A percentile compares a stretch with the other conserved stretches of the same genome.
Conservation (phyloP, 2,329 filamentous ascomycete genomes). For the Colletotrichum sp. region DNA sequence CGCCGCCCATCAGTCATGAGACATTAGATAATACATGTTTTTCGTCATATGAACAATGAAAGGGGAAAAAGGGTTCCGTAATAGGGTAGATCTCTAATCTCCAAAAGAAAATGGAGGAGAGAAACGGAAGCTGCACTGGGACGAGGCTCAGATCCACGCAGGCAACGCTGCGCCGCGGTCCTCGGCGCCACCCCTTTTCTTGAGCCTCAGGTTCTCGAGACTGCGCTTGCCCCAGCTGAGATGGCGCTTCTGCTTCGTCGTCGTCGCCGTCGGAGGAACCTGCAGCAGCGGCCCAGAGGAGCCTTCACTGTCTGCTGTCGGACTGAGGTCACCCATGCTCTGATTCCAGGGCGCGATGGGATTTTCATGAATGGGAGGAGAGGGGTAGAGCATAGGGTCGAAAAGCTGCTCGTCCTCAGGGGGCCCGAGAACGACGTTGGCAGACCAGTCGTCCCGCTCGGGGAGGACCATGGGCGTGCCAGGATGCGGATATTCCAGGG, state of each 20-base stretch:
- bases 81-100: fast-evolving
- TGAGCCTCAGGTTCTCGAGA: slow-evolving; percentile 25
- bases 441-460: slow-evolving; percentile 8
- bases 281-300: neutral
- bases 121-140: neutral
- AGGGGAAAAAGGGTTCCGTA: neutral
- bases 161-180: neutral
- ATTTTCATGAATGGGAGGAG: neutral
- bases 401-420: slow-evolving; percentile 1
- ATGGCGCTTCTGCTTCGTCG: slow-evolving; percentile 19
- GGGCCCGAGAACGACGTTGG: slow-evolving; percentile 13
- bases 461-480: slow-evolving; percentile 12
- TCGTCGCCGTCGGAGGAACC: neutral
- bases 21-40: neutral
- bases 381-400: neutral
- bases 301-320: neutral
- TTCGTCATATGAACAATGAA: neutral
- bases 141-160: neutral
- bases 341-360: neutral
- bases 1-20: neutral
- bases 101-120: neutral
- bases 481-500: slow-evolving; percentile 9
- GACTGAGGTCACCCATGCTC: neutral
- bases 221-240: slow-evolving; percentile 21
- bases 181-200: slow-evolving; percentile 20